These are phyloP conservation scores for Austroboletus eburneus DNA, from an alignment of 768 basidiomycete species.

Conservation along the genomic window DNA sequence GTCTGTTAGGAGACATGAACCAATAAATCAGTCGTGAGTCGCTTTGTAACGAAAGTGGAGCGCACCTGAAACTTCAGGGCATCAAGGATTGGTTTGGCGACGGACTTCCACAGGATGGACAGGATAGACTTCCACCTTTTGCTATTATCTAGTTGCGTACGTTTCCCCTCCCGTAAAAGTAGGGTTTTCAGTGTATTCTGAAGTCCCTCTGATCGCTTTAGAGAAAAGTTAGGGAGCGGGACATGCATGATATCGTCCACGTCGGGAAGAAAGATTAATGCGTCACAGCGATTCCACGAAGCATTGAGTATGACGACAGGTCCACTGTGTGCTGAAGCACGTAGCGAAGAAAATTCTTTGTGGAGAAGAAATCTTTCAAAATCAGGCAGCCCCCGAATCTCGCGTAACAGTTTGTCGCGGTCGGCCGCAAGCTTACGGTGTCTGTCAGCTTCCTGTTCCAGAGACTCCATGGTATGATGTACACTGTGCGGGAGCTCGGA, in stretches of 20 bases:
- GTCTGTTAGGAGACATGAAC: not conserved
- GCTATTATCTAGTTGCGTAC: not conserved
- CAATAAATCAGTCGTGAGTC: not conserved
- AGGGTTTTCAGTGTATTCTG: not conserved
- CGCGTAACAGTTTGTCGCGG: too few species aligned
- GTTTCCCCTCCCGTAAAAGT: not conserved
- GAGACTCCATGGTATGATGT: too few species aligned
- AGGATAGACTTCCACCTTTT: not conserved
- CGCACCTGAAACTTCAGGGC: not conserved
- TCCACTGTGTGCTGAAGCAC: too few species aligned
- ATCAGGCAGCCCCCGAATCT: too few species aligned
- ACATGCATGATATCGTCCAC: not conserved
- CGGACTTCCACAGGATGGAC: not conserved
- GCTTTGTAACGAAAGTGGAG: not conserved
- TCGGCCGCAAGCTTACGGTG: too few species aligned
- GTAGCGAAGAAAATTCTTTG: too few species aligned
- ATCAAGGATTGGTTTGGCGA: not conserved
- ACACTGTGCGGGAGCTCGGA: too few species aligned
- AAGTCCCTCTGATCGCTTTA: not conserved
- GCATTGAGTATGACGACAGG: not conserved
- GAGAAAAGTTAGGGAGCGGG: not conserved
- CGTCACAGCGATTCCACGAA: not conserved
- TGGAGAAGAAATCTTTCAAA: too few species aligned
- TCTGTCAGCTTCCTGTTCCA: too few species aligned
- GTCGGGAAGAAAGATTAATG: not conserved